Conservation (phyloP, 257 asterid genomes). For the Oldenlandia corymbosa region DNA sequence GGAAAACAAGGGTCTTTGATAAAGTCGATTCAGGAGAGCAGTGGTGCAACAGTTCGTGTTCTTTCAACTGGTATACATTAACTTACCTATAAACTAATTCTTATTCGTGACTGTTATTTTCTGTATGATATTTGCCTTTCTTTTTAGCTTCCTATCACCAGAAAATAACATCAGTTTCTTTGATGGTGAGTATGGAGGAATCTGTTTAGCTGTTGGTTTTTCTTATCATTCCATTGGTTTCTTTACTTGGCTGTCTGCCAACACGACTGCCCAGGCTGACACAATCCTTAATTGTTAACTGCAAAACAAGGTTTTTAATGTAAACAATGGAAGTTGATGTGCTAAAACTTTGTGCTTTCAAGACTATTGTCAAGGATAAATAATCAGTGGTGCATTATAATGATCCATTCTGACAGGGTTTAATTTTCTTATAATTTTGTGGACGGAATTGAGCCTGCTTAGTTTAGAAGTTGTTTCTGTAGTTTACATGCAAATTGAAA, state of each 20-base stretch:
- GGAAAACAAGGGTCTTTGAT: constrained; percentile 75
- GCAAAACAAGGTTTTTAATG: neutral
- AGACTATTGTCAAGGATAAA: neutral
- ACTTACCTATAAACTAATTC: neutral
- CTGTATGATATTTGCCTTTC: neutral
- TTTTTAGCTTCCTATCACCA: neutral
- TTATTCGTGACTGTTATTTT: neutral
- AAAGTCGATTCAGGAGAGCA: constrained; percentile 65
- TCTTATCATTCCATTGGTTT: neutral
- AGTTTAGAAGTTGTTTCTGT: neutral
- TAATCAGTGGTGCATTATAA: neutral
- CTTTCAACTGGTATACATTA: constrained; percentile 46
- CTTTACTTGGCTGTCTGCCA: neutral
- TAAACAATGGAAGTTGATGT: neutral
- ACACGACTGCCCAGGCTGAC: neutral
- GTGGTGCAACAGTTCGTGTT: constrained; percentile 60
- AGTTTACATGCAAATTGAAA: neutral
- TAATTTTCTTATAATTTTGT: neutral
- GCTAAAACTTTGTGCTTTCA: neutral
- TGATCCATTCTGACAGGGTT: neutral
- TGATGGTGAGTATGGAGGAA: neutral
- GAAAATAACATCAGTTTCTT: neutral
- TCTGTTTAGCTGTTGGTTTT: neutral
- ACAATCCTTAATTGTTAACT: neutral
- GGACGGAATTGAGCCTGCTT: neutral